Percentiles rank a stretch among this genome's conserved stretches.
phyloP scores from a whole-genome alignment of 345 rosid species.

The Acer yangbiense region DNA sequence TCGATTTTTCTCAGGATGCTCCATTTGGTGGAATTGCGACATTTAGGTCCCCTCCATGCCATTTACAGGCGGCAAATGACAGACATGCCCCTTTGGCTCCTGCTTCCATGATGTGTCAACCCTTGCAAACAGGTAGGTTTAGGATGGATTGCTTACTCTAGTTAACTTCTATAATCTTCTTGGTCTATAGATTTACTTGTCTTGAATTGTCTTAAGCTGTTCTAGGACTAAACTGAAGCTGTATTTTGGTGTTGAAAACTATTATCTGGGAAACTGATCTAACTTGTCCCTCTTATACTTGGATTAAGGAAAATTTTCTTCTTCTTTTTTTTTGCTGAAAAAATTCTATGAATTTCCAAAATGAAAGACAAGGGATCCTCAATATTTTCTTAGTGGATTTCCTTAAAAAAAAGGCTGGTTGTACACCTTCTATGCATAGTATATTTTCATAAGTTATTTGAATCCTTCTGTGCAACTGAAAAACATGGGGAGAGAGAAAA shows the following conservation, averaged over 20 bases:
- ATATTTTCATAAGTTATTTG: background rate
- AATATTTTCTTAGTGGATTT: background rate
- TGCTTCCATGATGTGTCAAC: conserved; percentile 39
- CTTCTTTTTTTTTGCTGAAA: background rate
- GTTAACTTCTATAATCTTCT: background rate
- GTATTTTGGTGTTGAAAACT: conserved; percentile 11
- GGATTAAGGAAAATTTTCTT: background rate
- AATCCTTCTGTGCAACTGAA: background rate
- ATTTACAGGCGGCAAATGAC: conserved; percentile 37
- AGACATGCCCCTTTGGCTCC: conserved; percentile 38
- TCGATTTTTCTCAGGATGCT: conserved; percentile 54
- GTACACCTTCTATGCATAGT: background rate
- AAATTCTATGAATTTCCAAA: background rate
- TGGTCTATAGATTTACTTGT: background rate
- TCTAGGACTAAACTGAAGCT: background rate
- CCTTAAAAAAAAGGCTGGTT: background rate
- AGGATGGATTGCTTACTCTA: conserved; percentile 5
- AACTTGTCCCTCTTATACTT: background rate
- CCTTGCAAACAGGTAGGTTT: conserved; percentile 59
- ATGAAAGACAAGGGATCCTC: conserved; percentile 5
- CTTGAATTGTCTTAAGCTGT: background rate
- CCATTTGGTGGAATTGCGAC: conserved; percentile 37
- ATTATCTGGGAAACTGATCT: background rate
- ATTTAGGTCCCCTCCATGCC: conserved; percentile 39
- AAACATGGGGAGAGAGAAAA: background rate